A percentile compares a stretch with the other conserved stretches of the same genome.
These are phyloP conservation scores for Epichloe festucae DNA, from an alignment of 2,329 filamentous ascomycete species.

Conservation along the genomic window DNA sequence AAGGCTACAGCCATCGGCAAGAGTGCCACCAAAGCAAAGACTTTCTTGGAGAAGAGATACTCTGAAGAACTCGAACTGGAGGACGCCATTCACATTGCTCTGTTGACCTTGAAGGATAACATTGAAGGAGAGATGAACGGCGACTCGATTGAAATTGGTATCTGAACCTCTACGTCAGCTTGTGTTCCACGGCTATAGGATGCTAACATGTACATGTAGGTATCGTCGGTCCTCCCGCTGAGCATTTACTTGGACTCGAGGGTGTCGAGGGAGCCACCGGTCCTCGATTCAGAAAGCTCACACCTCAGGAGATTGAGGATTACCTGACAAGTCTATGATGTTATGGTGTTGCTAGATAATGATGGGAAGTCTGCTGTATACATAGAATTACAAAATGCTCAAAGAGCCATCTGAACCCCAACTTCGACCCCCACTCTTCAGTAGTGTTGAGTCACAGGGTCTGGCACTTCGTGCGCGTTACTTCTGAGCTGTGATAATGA, in stretches of 20 bases:
- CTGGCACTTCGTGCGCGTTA: not conserved
- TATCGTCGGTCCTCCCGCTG: conserved; percentile 87
- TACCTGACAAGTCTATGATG: conserved; percentile 93
- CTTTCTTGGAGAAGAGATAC: conserved; percentile 97
- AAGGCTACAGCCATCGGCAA: conserved; percentile 99
- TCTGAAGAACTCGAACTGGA: conserved; percentile 94
- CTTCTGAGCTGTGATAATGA: conserved; percentile 26
- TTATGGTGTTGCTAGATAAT: conserved; percentile 11
- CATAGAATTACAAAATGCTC: conserved; percentile 28
- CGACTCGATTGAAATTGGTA: conserved; percentile 95
- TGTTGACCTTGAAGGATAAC: conserved; percentile 95
- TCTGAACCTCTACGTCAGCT: conserved; percentile 16
- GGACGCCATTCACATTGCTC: conserved; percentile 95
- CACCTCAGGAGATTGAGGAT: conserved; percentile 96
- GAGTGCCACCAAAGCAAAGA: conserved; percentile 96
- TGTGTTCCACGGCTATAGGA: not conserved
- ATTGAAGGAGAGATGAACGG: conserved; percentile 99
- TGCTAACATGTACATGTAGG: conserved; percentile 36
- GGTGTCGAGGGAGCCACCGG: conserved; percentile 75
- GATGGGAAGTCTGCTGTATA: conserved; percentile 28
- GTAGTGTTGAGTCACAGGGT: not conserved
- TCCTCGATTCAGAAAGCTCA: conserved; percentile 86
- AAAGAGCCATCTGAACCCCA: conserved; percentile 12
- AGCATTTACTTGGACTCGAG: conserved; percentile 84
- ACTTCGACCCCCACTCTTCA: not conserved